A percentile compares a stretch with the other conserved stretches of the same genome.
Evolutionary conservation across 2,329 filamentous ascomycete genomes (phyloP).

Genomic region (Fusarium fracticaudum): DNA sequence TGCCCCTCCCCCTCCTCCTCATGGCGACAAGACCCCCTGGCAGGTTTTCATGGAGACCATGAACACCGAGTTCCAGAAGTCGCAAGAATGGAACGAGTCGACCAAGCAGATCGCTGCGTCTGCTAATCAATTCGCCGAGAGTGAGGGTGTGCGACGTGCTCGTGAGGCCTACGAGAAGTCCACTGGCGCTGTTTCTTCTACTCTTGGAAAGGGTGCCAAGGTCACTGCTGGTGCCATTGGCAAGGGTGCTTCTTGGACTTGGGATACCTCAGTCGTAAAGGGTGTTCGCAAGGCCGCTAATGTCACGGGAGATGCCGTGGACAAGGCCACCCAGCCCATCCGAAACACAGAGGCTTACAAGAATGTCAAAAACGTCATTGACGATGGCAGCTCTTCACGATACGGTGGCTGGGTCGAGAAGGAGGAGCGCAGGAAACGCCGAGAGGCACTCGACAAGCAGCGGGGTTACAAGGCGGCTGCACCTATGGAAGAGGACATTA

Average conservation of each 20-base stretch:
- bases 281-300: slow-evolving; percentile 87
- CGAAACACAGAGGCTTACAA: slow-evolving; percentile 95
- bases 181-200: slow-evolving; percentile 82
- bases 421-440: slow-evolving; percentile 85
- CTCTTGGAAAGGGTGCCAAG: slow-evolving; percentile 83
- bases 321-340: slow-evolving; percentile 94
- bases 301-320: slow-evolving; percentile 84
- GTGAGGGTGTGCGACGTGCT: slow-evolving; percentile 87
- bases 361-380: slow-evolving; percentile 93
- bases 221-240: slow-evolving; percentile 87
- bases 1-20: slow-evolving; percentile 86
- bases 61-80: slow-evolving; percentile 91
- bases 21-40: slow-evolving; percentile 98
- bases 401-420: slow-evolving; percentile 98
- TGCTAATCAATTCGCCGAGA: slow-evolving; percentile 91
- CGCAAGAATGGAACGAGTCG: slow-evolving; percentile 99
- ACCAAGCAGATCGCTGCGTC: slow-evolving; percentile 93
- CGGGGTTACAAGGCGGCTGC: slow-evolving; percentile 59
- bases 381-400: slow-evolving; percentile 93
- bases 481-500: slow-evolving; percentile 81
- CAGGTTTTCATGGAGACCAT: slow-evolving; percentile 99
- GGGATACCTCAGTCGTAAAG: slow-evolving; percentile 94
- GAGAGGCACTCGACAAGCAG: slow-evolving; percentile 77
- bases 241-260: slow-evolving; percentile 93
- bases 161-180: slow-evolving; percentile 88